A percentile compares a stretch with the other conserved stretches of the same genome.
These are phyloP conservation scores for Aegilops longissima DNA, from an alignment of 176 grass and related monocot species.

Conservation along the genomic window DNA sequence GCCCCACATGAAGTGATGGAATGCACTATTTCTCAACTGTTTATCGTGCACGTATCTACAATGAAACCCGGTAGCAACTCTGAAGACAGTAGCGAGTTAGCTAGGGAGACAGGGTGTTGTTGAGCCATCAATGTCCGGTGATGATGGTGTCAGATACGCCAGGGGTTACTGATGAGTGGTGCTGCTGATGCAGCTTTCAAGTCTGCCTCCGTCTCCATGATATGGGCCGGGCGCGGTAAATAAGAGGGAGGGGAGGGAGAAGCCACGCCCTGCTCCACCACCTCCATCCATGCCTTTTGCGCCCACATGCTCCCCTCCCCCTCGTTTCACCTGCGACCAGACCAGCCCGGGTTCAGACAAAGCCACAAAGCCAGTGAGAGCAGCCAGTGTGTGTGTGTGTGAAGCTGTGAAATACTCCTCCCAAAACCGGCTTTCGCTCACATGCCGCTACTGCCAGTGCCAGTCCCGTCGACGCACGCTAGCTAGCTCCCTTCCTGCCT, in stretches of 20 bases:
- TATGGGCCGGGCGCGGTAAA: slow-evolving; percentile 7
- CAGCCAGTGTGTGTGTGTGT: not conserved
- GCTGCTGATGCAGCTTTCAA: not conserved
- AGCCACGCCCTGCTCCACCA: not conserved
- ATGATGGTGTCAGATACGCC: slow-evolving; percentile 53
- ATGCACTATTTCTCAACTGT: not conserved
- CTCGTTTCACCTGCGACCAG: slow-evolving; percentile 24
- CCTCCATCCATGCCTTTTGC: slow-evolving; percentile 6
- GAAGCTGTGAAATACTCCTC: not conserved
- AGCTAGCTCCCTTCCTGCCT: not conserved
- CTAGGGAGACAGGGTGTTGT: not conserved
- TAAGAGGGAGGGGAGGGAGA: slow-evolving; percentile 7
- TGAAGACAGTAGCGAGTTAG: too few species aligned
- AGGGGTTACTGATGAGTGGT: not conserved
- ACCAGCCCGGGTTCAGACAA: not conserved
- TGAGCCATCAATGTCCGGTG: slow-evolving; percentile 28
- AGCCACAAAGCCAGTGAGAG: not conserved
- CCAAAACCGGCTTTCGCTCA: not conserved
- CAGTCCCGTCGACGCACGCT: too few species aligned
- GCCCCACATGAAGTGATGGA: not conserved
- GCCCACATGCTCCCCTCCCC: slow-evolving; percentile 24
- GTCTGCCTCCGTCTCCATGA: not conserved
- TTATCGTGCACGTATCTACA: not conserved
- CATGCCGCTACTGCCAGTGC: not conserved
- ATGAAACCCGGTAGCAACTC: too few species aligned